A percentile compares a stretch with the other conserved stretches of the same genome.
These are phyloP conservation scores for Debaryomycetaceae sp. DNA, from an alignment of 1,139 yeast genomes.

Conservation along the genomic window DNA sequence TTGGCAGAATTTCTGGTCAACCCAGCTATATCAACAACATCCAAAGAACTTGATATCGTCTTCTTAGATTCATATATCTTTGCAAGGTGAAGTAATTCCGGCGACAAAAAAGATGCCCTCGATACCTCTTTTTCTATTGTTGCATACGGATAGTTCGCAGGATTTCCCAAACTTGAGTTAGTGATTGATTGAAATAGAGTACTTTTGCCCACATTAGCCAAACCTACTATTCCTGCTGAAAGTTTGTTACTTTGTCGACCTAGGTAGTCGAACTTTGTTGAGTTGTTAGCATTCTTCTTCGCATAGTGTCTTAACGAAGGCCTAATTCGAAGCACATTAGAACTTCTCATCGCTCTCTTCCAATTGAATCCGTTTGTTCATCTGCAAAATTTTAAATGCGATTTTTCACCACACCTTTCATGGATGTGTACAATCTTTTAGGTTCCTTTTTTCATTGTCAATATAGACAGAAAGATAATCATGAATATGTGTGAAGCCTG, in stretches of 20 bases:
- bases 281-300: slow-evolving; percentile 3
- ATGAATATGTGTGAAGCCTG: too few relatives aligned
- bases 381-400: not conserved
- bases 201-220: slow-evolving; percentile 77
- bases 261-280: slow-evolving; percentile 17
- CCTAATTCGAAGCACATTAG: not conserved
- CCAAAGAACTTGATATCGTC: slow-evolving; percentile 52
- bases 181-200: slow-evolving; percentile 70
- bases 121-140: slow-evolving; percentile 75
- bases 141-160: slow-evolving; percentile 80
- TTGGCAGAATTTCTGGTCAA: slow-evolving; percentile 67
- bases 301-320: slow-evolving; percentile 4
- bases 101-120: slow-evolving; percentile 53
- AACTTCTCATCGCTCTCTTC: not conserved
- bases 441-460: too few relatives aligned
- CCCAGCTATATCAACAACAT: slow-evolving; percentile 73
- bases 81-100: slow-evolving; percentile 41
- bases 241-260: slow-evolving; percentile 58
- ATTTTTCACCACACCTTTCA: too few relatives aligned
- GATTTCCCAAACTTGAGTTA: slow-evolving; percentile 62
- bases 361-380: not conserved
- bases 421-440: too few relatives aligned
- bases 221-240: slow-evolving; percentile 60
- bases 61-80: slow-evolving; percentile 49
- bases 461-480: too few relatives aligned